A percentile compares a stretch with the other conserved stretches of the same genome.
Conservation (phyloP, 805 yeast genomes). For the Candida insectalens region DNA sequence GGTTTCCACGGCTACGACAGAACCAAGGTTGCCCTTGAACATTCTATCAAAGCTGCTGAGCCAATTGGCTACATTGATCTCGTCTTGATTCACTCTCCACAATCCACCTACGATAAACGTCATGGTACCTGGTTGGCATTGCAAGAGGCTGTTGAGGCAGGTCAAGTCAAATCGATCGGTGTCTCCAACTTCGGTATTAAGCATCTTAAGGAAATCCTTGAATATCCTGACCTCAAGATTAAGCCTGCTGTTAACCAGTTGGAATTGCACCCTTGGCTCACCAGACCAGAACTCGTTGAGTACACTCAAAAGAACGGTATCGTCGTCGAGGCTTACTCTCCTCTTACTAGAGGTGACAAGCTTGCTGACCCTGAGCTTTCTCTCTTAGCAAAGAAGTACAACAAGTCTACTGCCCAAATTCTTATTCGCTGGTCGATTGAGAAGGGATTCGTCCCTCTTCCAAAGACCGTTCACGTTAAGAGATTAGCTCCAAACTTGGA, state of each 20-base stretch:
- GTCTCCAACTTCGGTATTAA: slow-evolving; percentile 54
- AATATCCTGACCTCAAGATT: slow-evolving; percentile 32
- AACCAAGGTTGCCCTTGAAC: slow-evolving; percentile 32
- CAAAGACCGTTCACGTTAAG: slow-evolving; percentile 24
- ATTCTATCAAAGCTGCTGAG: slow-evolving; percentile 32
- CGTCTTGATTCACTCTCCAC: slow-evolving; percentile 45
- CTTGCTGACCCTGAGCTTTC: slow-evolving; percentile 33
- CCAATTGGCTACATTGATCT: slow-evolving; percentile 44
- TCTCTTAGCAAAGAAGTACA: slow-evolving; percentile 37
- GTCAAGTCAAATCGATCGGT: slow-evolving; percentile 44
- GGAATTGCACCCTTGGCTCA: slow-evolving; percentile 42
- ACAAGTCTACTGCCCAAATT: slow-evolving; percentile 45
- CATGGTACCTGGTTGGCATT: slow-evolving; percentile 45
- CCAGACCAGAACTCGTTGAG: slow-evolving; percentile 33
- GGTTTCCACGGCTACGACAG: slow-evolving; percentile 25
- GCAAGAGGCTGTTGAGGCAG: slow-evolving; percentile 43
- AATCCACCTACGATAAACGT: slow-evolving; percentile 30
- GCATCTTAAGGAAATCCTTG: slow-evolving; percentile 45
- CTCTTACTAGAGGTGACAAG: slow-evolving; percentile 47
- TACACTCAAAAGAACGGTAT: slow-evolving; percentile 38
- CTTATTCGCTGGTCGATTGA: slow-evolving; percentile 59
- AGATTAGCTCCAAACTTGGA: slow-evolving; percentile 34
- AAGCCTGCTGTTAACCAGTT: slow-evolving; percentile 41
- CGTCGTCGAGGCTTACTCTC: slow-evolving; percentile 51
- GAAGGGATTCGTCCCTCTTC: slow-evolving; percentile 42